Base-by-base conservation (phyloP, 1,284 basidiomycete species). In the Rhodotorula sp. region DNA sequence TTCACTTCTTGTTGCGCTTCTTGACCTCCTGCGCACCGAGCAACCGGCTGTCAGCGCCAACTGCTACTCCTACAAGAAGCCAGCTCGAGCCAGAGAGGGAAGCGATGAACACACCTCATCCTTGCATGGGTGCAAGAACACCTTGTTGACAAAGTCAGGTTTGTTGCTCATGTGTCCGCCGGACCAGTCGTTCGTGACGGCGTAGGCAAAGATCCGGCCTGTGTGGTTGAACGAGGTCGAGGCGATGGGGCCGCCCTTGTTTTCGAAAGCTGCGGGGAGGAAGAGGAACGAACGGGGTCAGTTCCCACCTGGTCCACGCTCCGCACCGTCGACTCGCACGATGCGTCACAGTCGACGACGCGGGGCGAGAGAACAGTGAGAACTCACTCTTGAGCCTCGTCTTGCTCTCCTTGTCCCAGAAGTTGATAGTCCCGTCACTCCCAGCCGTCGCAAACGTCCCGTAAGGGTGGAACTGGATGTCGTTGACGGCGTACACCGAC, bases 381-480 rank as follows among this genome's bases (percentile, higher is more conserved):
- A 49, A 81, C 86, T 72, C 78, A 93, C 92, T 88, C 82, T 93
- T 94, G 79, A 98, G 84, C 59, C 93, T 87, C 22, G 89, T 94
- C 65, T 92, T 89, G 17, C 89, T 86, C 79, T 92, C 90, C 81
- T 92, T 92, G 81, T 94, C 91, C 92, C 92, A 92, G 80, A 89
- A 90, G 83, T 88, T 88, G 78, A 91, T 87, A 1, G 88, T 89
- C 5, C 90, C 90, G 74, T 92, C 90, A 52, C 88, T 85, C 84
- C 94, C 94, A 70, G 90, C 92, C 0, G 94, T 97, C 44, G 91
- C 90, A 82, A 97, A 97, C 1, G 94, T 98, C 55, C 93, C 94
- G 74, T 95, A 90, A 1, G 89, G 85, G 57, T 91, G 91, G 85
- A 97, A 97, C 1, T 87, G 86, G 77, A 92, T 90, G 67, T 91